Percentiles rank a stretch among this genome's conserved stretches.
Conservation (phyloP, 345 rosid species). For the Anastatica hierochuntica region DNA sequence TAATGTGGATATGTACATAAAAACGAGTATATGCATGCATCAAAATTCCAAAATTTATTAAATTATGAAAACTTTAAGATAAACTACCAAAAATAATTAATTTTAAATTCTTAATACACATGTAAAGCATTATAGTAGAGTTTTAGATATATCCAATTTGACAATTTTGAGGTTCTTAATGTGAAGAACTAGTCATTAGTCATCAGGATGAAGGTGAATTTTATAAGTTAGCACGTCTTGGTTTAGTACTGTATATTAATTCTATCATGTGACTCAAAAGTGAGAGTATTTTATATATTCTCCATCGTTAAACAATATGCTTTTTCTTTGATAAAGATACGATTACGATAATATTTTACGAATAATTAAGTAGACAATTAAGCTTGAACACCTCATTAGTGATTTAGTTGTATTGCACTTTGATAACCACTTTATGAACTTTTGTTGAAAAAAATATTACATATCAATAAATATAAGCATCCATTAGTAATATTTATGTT, state of each 20-base stretch:
- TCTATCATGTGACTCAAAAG: neutral
- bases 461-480: neutral
- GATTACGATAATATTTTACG: neutral
- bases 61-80: neutral
- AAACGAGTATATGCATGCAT: neutral
- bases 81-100: neutral
- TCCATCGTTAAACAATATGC: neutral
- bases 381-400: constrained; percentile 7
- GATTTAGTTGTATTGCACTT: neutral
- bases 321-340: constrained; percentile 4
- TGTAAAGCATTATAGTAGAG: neutral
- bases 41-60: neutral
- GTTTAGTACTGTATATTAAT: neutral
- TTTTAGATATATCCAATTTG: neutral
- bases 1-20: no score
- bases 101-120: neutral
- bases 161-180: neutral
- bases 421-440: constrained; percentile 1
- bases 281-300: neutral
- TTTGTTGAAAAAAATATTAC: neutral
- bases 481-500: neutral
- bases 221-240: neutral
- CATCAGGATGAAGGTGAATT: neutral
- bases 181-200: neutral
- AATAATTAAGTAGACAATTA: neutral